These are phyloP conservation scores for Clarkia xantiana DNA, from an alignment of 345 rosid species.

Conservation along the genomic window DNA sequence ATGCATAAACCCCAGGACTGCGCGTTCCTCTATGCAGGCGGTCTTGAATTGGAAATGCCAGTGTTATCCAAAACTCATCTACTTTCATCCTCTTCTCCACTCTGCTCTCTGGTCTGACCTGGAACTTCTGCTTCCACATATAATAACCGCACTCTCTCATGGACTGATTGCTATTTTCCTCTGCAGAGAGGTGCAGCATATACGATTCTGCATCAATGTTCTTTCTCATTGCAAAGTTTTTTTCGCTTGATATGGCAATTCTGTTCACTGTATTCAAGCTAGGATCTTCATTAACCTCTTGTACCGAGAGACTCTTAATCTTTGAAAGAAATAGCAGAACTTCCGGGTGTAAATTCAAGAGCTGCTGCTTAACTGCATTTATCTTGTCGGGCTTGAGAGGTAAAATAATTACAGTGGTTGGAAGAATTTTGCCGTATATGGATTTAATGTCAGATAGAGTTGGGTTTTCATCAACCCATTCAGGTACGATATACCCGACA, in stretches of 20 bases:
- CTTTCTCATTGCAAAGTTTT: conserved; percentile 35
- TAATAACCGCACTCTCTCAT: conserved; percentile 37
- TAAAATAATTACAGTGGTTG: conserved; percentile 44
- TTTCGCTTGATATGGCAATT: conserved; percentile 43
- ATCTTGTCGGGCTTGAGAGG: conserved; percentile 58
- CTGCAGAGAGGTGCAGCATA: conserved; percentile 42
- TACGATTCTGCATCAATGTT: conserved; percentile 62
- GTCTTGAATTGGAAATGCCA: conserved; percentile 56
- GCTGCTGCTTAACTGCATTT: conserved; percentile 50
- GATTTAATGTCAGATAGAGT: conserved; percentile 26
- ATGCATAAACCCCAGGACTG: conserved; percentile 58
- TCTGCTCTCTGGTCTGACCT: conserved; percentile 32
- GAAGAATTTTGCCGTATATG: conserved; percentile 41
- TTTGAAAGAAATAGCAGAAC: conserved; percentile 43
- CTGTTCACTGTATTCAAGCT: conserved; percentile 25
- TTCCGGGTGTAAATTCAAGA: conserved; percentile 57
- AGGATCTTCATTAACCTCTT: conserved; percentile 36
- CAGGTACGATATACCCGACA: conserved; percentile 65
- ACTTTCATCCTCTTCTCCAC: conserved; percentile 53
- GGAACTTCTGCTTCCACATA: conserved; percentile 66
- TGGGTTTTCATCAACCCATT: conserved; percentile 59
- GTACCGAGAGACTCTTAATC: conserved; percentile 52
- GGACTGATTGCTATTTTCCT: conserved; percentile 9
- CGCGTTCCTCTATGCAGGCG: conserved; percentile 34
- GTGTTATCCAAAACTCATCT: conserved; percentile 50